Conservation (phyloP, 306 rosid genomes). For the Comarum palustre region DNA sequence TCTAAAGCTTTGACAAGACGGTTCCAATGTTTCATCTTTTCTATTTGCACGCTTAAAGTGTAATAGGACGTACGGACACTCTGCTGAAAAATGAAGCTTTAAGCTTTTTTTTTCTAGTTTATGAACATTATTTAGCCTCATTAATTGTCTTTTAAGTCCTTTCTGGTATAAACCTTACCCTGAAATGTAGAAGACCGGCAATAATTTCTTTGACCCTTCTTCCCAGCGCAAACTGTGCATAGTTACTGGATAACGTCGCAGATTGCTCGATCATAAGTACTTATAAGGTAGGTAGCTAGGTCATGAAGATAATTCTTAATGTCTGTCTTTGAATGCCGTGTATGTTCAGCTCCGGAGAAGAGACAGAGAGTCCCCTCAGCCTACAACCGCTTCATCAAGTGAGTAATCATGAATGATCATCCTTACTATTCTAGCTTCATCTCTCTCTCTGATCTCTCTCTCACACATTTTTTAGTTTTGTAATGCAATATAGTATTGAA, state of each 20-base stretch:
- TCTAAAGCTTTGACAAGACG: slow-evolving; percentile 1
- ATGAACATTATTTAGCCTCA: neutral
- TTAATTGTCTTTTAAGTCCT: neutral
- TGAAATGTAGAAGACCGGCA: neutral
- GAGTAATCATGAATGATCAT: slow-evolving; percentile 22
- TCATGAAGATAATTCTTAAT: neutral
- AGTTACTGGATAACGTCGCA: neutral
- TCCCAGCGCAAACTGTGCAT: neutral
- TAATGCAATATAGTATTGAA: neutral
- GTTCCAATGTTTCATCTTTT: neutral
- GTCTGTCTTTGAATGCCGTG: slow-evolving; percentile 10
- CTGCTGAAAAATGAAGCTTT: neutral
- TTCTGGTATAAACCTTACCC: neutral
- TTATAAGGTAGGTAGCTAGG: neutral
- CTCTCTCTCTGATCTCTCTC: neutral
- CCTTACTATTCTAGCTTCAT: neutral
- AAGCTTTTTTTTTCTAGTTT: neutral
- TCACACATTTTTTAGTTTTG: neutral
- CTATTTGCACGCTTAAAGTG: neutral
- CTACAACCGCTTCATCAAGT: slow-evolving; percentile 57
- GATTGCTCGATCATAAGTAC: neutral
- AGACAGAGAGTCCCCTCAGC: slow-evolving; percentile 60
- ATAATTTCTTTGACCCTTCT: neutral
- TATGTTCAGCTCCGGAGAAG: slow-evolving; percentile 50
- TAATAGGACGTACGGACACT: neutral